Percentiles rank a stretch among this genome's conserved stretches.
Evolutionary conservation across 345 rosid species (phyloP).

Genomic region (Cardamine resedifolia): DNA sequence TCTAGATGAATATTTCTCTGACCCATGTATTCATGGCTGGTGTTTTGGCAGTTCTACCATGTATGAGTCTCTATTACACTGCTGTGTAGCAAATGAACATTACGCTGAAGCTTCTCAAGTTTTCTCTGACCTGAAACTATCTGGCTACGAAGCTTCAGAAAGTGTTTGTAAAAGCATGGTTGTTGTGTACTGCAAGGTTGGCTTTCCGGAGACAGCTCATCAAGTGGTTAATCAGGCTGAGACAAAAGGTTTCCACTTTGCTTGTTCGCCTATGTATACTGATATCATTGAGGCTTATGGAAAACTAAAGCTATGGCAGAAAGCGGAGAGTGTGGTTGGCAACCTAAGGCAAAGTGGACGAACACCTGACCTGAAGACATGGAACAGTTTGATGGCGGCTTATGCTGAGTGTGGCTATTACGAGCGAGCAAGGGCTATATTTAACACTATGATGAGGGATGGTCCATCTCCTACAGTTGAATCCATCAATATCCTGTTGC

Average conservation of each 20-base stretch:
- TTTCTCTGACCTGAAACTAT: conserved; percentile 77
- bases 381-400: conserved; percentile 85
- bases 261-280: conserved; percentile 48
- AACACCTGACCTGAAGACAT: conserved; percentile 64
- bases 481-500: conserved; percentile 80
- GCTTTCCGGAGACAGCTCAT: conserved; percentile 88
- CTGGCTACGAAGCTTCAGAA: conserved; percentile 57
- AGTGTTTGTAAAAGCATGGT: conserved; percentile 56
- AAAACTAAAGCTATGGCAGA: conserved; percentile 71
- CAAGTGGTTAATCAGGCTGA: conserved; percentile 59
- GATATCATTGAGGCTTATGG: conserved; percentile 75
- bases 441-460: conserved; percentile 88
- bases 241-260: conserved; percentile 49
- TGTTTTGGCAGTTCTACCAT: conserved; percentile 50
- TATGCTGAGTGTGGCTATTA: conserved; percentile 91
- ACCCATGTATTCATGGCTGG: conserved; percentile 45
- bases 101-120: conserved; percentile 81
- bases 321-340: conserved; percentile 86
- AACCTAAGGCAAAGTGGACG: conserved; percentile 56
- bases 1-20: conserved; percentile 56
- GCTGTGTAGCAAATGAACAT: conserved; percentile 62
- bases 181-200: conserved; percentile 63
- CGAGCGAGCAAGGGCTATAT: conserved; percentile 89
- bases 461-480: conserved; percentile 94
- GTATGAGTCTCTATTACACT: conserved; percentile 70